A percentile compares a stretch with the other conserved stretches of the same genome.
These are phyloP conservation scores for Botryotinia convoluta DNA, from an alignment of 2,329 filamentous ascomycete species.

Conservation along the genomic window DNA sequence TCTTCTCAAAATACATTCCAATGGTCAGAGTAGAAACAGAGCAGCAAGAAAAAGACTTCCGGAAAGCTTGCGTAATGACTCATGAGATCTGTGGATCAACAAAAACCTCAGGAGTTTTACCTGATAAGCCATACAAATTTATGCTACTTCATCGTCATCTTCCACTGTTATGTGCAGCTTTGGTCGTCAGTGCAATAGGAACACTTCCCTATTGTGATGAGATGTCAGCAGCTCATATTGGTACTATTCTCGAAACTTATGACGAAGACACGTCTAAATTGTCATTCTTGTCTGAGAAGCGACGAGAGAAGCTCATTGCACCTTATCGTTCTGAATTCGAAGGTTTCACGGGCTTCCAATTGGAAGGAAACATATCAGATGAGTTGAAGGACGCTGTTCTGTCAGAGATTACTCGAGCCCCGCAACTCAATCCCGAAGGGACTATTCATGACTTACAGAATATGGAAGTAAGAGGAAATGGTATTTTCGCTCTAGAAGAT, in stretches of 20 bases:
- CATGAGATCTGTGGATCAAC: not conserved
- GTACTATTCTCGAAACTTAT: not conserved
- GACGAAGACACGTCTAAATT: not conserved
- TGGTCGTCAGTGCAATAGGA: not conserved
- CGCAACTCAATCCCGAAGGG: not conserved
- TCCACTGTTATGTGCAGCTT: not conserved
- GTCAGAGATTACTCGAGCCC: not conserved
- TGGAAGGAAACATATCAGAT: not conserved
- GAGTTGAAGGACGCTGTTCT: not conserved
- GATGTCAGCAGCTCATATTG: not conserved
- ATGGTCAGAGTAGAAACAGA: not conserved
- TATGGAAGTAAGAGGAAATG: not conserved
- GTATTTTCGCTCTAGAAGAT: not conserved
- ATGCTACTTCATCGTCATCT: not conserved
- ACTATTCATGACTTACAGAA: not conserved
- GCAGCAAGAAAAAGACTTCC: not conserved
- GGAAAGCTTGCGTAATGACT: not conserved
- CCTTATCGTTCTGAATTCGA: not conserved
- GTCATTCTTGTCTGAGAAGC: not conserved
- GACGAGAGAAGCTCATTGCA: not conserved
- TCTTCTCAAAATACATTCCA: not conserved
- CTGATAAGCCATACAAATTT: not conserved
- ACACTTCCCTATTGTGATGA: not conserved
- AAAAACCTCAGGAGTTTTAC: not conserved
- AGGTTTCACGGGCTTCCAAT: not conserved